Percentiles rank a stretch among this genome's conserved stretches.
These are phyloP conservation scores for Ascosphaera acerosa DNA, from an alignment of 2,329 filamentous ascomycete genomes.

Conservation along the genomic window DNA sequence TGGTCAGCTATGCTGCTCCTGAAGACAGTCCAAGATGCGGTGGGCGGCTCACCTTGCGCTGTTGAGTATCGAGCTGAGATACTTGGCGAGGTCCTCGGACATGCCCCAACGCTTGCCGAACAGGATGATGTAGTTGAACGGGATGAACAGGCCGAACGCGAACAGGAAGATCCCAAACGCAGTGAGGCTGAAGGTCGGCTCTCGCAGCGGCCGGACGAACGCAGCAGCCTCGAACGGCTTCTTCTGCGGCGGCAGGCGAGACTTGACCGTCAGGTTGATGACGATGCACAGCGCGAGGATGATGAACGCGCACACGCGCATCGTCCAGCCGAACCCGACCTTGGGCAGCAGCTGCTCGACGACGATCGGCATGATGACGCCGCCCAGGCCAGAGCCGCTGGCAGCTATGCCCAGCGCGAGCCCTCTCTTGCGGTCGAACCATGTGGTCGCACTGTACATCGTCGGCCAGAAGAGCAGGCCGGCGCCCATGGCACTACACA, in stretches of 20 bases:
- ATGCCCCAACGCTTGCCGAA: conserved; percentile 25
- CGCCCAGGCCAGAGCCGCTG: conserved; percentile 29
- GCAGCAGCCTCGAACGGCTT: conserved; percentile 22
- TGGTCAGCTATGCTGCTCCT: too few relatives aligned
- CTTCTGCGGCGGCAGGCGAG: conserved; percentile 14
- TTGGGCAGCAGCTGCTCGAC: conserved; percentile 26
- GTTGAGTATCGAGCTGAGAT: conserved; percentile 30
- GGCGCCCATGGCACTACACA: conserved; percentile 27
- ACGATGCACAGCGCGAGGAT: conserved; percentile 33
- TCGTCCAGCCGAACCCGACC: conserved; percentile 31
- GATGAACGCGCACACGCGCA: conserved; percentile 31
- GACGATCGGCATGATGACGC: conserved; percentile 38
- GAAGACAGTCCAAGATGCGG: not conserved
- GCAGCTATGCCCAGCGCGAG: conserved; percentile 29
- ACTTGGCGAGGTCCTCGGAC: conserved; percentile 21
- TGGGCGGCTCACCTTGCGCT: conserved; percentile 14
- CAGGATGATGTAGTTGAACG: conserved; percentile 25
- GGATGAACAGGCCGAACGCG: conserved; percentile 34
- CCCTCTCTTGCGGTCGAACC: conserved; percentile 28
- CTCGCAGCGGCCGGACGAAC: conserved; percentile 23
- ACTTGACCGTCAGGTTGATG: conserved; percentile 26
- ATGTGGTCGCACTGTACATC: conserved; percentile 18
- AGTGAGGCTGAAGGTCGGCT: conserved; percentile 22
- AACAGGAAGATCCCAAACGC: conserved; percentile 27
- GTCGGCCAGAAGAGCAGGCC: conserved; percentile 25